phyloP scores from a whole-genome alignment of 2,329 filamentous ascomycete genomes.

The Cercospora berteroae region DNA sequence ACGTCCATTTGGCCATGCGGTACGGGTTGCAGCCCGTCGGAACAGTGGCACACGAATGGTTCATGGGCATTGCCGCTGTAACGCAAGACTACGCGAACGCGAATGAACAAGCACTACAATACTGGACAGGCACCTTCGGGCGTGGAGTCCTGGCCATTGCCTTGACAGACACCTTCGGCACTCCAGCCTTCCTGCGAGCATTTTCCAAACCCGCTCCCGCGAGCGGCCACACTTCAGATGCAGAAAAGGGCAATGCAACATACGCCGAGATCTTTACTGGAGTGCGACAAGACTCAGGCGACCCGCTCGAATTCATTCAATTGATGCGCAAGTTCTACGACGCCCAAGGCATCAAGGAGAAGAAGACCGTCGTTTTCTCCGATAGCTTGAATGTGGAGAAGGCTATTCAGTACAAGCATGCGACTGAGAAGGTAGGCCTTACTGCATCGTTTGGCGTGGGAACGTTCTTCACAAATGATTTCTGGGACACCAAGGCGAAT shows the following conservation, averaged over 20 bases:
- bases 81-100: conserved; percentile 80
- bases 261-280: conserved; percentile 83
- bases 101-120: conserved; percentile 77
- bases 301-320: conserved; percentile 76
- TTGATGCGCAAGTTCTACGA: conserved; percentile 81
- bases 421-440: conserved; percentile 77
- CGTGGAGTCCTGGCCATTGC: conserved; percentile 72
- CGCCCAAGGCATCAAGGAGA: conserved; percentile 67
- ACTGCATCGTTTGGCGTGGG: conserved; percentile 89
- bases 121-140: conserved; percentile 92
- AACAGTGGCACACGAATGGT: conserved; percentile 96
- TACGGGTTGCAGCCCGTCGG: conserved; percentile 82
- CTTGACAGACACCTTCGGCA: conserved; percentile 95
- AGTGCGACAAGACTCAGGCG: conserved; percentile 86
- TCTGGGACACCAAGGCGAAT: conserved; percentile 66
- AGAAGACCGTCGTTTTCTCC: conserved; percentile 91
- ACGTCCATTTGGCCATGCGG: conserved; percentile 95
- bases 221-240: conserved; percentile 26
- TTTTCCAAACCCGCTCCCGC: conserved; percentile 66
- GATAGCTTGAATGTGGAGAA: conserved; percentile 90
- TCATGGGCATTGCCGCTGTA: conserved; percentile 96
- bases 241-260: conserved; percentile 43
- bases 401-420: conserved; percentile 84
- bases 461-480: conserved; percentile 93
- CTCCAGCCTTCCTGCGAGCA: conserved; percentile 78